Evolutionary conservation across 192 early-diverging fungal species (phyloP).

Genomic region (Endogone sp.): DNA sequence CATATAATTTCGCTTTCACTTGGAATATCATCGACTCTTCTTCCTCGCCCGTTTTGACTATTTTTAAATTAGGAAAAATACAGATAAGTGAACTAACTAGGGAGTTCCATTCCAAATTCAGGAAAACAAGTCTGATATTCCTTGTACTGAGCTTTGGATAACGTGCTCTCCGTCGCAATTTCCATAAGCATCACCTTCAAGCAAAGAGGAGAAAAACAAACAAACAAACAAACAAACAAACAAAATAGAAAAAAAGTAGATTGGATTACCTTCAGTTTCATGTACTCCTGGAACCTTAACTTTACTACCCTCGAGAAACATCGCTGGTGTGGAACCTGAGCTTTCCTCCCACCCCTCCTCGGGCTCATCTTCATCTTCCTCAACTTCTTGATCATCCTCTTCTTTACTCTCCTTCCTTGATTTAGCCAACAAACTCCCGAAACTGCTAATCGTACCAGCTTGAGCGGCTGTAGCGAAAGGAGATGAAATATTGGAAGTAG

Average conservation of each 20-base stretch:
- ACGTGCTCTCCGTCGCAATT: too few species aligned
- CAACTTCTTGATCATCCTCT: slow-evolving; percentile 7
- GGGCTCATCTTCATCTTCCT: slow-evolving; percentile 16
- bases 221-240: not conserved
- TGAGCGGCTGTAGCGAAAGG: slow-evolving; percentile 5
- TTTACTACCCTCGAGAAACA: slow-evolving; percentile 24
- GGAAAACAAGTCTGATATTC: too few species aligned
- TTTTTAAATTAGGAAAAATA: not conserved
- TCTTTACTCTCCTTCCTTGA: slow-evolving; percentile 2
- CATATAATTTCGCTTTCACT: slow-evolving; percentile 34
- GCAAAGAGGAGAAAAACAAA: not conserved
- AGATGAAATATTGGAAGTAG: slow-evolving; percentile 8
- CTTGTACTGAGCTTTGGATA: too few species aligned
- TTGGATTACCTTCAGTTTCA: slow-evolving; percentile 21
- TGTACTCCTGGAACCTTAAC: slow-evolving; percentile 27
- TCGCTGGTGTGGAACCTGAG: not conserved
- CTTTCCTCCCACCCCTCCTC: not conserved
- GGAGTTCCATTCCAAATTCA: not conserved
- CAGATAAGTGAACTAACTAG: not conserved
- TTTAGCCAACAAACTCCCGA: not conserved
- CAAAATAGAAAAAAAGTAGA: not conserved
- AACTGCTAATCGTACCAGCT: not conserved
- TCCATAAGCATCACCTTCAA: too few species aligned
- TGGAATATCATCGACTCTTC: slow-evolving; percentile 30
- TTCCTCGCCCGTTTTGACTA: slow-evolving; percentile 39